Evolutionary conservation across 371 early-diverging fungal genomes (phyloP).

Genomic region (Apophysomyces variabilis): DNA sequence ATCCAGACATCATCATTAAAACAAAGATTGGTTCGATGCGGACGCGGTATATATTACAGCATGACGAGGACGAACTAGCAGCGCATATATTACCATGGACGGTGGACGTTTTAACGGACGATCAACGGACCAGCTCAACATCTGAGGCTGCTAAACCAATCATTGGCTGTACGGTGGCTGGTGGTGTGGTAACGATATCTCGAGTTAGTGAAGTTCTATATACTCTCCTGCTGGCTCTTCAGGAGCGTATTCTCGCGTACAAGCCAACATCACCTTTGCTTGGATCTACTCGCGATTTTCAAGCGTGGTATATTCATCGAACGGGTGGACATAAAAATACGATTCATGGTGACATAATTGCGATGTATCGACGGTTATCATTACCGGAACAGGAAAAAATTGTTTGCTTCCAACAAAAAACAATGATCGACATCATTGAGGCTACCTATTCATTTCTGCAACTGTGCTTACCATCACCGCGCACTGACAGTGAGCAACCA

Average conservation of each 20-base stretch:
- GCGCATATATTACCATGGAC: constrained; percentile 32
- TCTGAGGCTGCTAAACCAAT: constrained; percentile 25
- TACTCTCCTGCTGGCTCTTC: constrained; percentile 19
- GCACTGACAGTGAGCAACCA: not conserved
- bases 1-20: constrained; percentile 39
- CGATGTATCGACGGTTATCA: constrained; percentile 17
- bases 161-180: constrained; percentile 35
- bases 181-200: constrained; percentile 34
- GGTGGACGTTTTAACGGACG: not conserved
- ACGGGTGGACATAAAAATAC: constrained; percentile 25
- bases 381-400: not conserved
- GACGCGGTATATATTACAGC: constrained; percentile 16
- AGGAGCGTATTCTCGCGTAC: constrained; percentile 26
- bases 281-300: constrained; percentile 32
- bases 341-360: constrained; percentile 38
- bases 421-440: not conserved
- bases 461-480: not conserved
- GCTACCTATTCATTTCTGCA: not conserved
- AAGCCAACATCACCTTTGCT: constrained; percentile 26
- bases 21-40: constrained; percentile 27
- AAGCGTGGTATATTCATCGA: constrained; percentile 30
- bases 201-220: constrained; percentile 27
- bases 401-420: not conserved
- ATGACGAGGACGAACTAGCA: not conserved
- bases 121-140: not conserved